Evolutionary conservation across 2,329 filamentous ascomycete species (phyloP), one percentile per base, ranked within the genome.

Genomic region (Arachnomyces sp.): DNA sequence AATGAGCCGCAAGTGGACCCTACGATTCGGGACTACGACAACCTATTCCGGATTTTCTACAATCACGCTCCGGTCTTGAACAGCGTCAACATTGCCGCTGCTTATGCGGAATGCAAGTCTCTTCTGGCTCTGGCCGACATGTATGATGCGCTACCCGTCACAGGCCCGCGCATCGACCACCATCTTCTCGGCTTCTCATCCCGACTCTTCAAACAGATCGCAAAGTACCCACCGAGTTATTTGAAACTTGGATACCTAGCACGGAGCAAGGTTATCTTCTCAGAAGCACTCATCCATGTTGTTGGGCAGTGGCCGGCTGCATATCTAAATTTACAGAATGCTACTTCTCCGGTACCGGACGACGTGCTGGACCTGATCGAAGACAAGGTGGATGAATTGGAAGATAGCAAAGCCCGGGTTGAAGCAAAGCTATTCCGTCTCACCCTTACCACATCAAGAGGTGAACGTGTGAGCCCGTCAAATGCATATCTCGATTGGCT

Each of bases 31-130:
- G 86, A 95, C 66, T 95, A 96, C 63, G 88, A 95, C 60, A 95
- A 95, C 60, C 74, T 96, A 15, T 93, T 96, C 61, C 85, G 89
- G 53, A 84, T 92, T 46, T 95, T 95, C 70, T 96, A 96, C 72
- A 95, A 95, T 62, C 86, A 93, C 60, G 71, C 87, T 0, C 90
- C 90, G 0, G 58, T 79, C 0, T 75, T 96, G 25, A 89, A 95
- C 63, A 76, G 78, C 17, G 74, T 92, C 60, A 94, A 92, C 60
- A 94, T 96, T 48, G 87, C 88, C 39, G 84, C 88, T 45, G 88
- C 89, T 16, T 95, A 95, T 57, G 82, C 92, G 32, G 87, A 95
- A 63, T 95, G 87, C 74, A 95, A 95, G 65, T 84, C 86, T 9
- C 76, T 96, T 2, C 75, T 96, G 31, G 78, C 80, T 9, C 73